Evolutionary conservation across 2,329 filamentous ascomycete species (phyloP).

Genomic region (Microthyrium microscopicum): DNA sequence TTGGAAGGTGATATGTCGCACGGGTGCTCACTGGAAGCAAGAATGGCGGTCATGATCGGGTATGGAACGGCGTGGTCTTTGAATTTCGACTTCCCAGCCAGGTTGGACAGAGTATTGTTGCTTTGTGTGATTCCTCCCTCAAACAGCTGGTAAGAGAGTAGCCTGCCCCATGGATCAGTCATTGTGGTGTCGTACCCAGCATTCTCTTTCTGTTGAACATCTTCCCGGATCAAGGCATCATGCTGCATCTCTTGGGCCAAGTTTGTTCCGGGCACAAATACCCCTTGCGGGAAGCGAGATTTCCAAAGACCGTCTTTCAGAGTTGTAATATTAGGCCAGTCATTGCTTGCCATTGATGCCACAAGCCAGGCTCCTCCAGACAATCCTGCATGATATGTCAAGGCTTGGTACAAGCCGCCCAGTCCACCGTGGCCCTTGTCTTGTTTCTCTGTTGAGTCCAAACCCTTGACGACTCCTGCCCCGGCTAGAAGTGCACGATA

Average conservation of each 20-base stretch:
- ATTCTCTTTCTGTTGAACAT: constrained; percentile 20
- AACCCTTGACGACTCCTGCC: constrained; percentile 25
- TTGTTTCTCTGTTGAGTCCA: constrained; percentile 27
- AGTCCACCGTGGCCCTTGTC: too few species aligned
- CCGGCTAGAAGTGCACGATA: constrained; percentile 24
- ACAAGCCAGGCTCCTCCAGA: constrained; percentile 32
- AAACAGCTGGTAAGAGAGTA: constrained; percentile 25
- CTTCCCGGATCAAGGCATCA: constrained; percentile 18
- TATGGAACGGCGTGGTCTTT: constrained; percentile 24
- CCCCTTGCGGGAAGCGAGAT: too few species aligned
- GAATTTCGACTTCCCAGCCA: constrained; percentile 23
- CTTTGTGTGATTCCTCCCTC: constrained; percentile 22
- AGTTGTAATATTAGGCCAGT: constrained; percentile 27
- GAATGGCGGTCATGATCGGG: constrained; percentile 28
- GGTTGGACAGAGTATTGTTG: constrained; percentile 17
- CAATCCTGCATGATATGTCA: constrained; percentile 30
- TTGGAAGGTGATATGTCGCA: constrained; percentile 30
- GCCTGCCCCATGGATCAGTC: constrained; percentile 24
- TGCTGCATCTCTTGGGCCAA: constrained; percentile 21
- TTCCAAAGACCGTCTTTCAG: constrained; percentile 25
- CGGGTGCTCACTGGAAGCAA: constrained; percentile 19
- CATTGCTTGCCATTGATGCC: constrained; percentile 28
- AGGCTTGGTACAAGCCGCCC: constrained; percentile 29
- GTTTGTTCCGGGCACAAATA: too few species aligned
- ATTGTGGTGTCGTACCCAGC: constrained; percentile 25